Evolutionary conservation across 2,329 filamentous ascomycete species (phyloP).

Genomic region (Lomentospora prolificans): DNA sequence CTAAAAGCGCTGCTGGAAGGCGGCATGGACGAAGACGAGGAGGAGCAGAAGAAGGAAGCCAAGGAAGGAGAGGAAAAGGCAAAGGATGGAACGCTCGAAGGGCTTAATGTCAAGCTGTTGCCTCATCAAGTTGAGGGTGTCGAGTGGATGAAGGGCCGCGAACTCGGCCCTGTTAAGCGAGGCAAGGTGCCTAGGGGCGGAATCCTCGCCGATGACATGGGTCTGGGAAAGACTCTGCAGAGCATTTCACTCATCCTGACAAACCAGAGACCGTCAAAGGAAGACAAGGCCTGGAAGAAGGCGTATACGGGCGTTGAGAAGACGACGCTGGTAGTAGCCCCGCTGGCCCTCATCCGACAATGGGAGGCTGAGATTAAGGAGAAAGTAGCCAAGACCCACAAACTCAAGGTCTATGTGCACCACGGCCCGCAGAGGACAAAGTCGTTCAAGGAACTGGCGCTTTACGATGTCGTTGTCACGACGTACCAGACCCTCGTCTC

Average conservation of each 20-base stretch:
- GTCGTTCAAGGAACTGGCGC: constrained; percentile 61
- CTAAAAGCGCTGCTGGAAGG: constrained; percentile 76
- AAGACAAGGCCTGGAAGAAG: constrained; percentile 53
- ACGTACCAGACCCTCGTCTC: constrained; percentile 95
- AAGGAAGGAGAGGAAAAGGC: constrained; percentile 13
- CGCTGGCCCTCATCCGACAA: constrained; percentile 87
- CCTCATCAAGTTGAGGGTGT: constrained; percentile 93
- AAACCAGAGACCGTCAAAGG: constrained; percentile 59
- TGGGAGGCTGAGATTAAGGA: constrained; percentile 91
- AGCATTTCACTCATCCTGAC: constrained; percentile 79
- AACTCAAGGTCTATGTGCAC: constrained; percentile 75
- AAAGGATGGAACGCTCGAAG: constrained; percentile 47
- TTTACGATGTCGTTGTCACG: constrained; percentile 92
- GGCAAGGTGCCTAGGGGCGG: constrained; percentile 80
- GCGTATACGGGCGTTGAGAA: constrained; percentile 61
- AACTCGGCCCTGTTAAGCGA: constrained; percentile 75
- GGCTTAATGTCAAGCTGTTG: constrained; percentile 76
- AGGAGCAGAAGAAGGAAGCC: constrained; percentile 31
- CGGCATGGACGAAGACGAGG: constrained; percentile 65
- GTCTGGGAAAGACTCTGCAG: constrained; percentile 91
- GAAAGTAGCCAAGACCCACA: constrained; percentile 61
- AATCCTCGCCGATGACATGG: constrained; percentile 96
- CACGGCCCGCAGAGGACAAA: constrained; percentile 84
- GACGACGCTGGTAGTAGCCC: constrained; percentile 83
- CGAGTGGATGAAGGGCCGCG: constrained; percentile 89